phyloP scores from a whole-genome alignment of 345 rosid species.

The Eucalyptus coolabah region DNA sequence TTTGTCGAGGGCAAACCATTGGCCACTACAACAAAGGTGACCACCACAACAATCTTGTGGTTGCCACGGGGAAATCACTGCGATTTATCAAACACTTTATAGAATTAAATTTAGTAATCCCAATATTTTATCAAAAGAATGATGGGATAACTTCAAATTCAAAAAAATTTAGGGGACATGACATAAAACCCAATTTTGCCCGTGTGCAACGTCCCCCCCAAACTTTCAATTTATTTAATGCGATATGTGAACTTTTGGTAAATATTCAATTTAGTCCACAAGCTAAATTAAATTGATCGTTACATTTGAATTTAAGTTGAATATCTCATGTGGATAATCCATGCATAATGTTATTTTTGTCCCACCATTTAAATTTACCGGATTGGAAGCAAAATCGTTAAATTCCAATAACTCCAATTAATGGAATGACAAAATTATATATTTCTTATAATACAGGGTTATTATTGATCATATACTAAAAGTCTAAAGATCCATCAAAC shows the following conservation, averaged over 20 bases:
- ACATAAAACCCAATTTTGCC: fast-evolving
- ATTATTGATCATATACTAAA: fast-evolving
- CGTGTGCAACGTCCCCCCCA: fast-evolving
- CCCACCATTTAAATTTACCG: fast-evolving
- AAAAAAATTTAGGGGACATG: neutral
- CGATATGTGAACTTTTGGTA: fast-evolving
- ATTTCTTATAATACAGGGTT: fast-evolving
- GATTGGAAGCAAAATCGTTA: neutral
- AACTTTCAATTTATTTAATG: neutral
- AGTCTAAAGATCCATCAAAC: fast-evolving
- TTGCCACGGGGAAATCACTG: fast-evolving
- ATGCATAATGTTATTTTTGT: neutral
- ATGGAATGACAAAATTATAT: neutral
- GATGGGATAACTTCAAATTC: neutral
- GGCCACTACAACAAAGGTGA: neutral
- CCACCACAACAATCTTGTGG: neutral
- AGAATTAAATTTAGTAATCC: neutral
- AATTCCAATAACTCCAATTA: neutral
- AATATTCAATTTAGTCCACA: neutral
- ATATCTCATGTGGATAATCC: neutral
- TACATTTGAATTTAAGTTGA: neutral
- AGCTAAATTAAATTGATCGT: neutral
- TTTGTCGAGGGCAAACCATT: neutral
- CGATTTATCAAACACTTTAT: neutral
- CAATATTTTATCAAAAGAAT: neutral